Evolutionary conservation across 2,329 filamentous ascomycete genomes (phyloP).

Genomic region (Fusarium domesticum): DNA sequence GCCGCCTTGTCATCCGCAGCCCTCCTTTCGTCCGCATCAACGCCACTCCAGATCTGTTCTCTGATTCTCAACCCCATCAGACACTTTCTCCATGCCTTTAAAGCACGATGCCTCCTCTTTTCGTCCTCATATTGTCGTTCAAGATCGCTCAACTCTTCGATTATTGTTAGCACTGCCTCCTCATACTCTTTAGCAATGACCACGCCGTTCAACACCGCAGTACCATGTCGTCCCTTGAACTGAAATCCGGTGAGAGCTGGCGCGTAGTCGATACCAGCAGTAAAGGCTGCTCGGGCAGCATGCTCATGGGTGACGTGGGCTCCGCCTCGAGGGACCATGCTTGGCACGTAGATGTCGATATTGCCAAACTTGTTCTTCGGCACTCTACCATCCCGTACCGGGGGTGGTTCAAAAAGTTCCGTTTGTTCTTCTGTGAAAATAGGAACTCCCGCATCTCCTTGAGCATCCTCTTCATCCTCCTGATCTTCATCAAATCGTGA

Average conservation of each 20-base stretch:
- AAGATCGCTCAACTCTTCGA: slow-evolving; percentile 65
- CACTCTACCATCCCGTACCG: slow-evolving; percentile 70
- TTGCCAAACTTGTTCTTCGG: slow-evolving; percentile 94
- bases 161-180: slow-evolving; percentile 68
- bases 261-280: slow-evolving; percentile 79
- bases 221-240: slow-evolving; percentile 83
- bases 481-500: slow-evolving; percentile 21
- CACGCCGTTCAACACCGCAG: slow-evolving; percentile 74
- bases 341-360: slow-evolving; percentile 86
- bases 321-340: slow-evolving; percentile 83
- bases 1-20: slow-evolving; percentile 38
- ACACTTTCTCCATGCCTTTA: slow-evolving; percentile 67
- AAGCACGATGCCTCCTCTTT: slow-evolving; percentile 68
- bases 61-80: slow-evolving; percentile 73
- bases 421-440: slow-evolving; percentile 65
- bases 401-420: slow-evolving; percentile 69
- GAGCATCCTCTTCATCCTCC: slow-evolving; percentile 29
- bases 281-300: slow-evolving; percentile 67
- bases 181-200: slow-evolving; percentile 70
- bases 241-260: slow-evolving; percentile 88
- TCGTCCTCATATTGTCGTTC: slow-evolving; percentile 61
- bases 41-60: slow-evolving; percentile 65
- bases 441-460: slow-evolving; percentile 47
- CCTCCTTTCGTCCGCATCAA: slow-evolving; percentile 46
- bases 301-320: slow-evolving; percentile 63